Percentiles rank a stretch among this genome's conserved stretches.
phyloP scores from a whole-genome alignment of 441 rosid genomes.

The Pelargonium exstipulatum region DNA sequence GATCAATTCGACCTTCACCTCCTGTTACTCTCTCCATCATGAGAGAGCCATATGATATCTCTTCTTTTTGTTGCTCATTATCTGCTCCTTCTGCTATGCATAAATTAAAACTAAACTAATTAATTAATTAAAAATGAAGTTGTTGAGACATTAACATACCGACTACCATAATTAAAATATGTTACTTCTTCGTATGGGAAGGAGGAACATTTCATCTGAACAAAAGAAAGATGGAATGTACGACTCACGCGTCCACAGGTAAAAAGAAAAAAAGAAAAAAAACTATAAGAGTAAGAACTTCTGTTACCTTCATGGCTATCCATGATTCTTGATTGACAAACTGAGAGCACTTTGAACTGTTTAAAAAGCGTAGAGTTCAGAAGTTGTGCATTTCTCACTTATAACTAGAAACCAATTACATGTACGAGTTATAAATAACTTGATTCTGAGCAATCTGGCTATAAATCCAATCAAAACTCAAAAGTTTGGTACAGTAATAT shows the following conservation, averaged over 20 bases:
- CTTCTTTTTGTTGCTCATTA: slow-evolving; percentile 41
- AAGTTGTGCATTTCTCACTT: slow-evolving; percentile 8
- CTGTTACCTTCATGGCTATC: slow-evolving; percentile 54
- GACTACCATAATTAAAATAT: no score
- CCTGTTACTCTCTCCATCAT: slow-evolving; percentile 84
- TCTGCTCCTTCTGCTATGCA: slow-evolving; percentile 44
- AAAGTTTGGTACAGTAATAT: background rate
- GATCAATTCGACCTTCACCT: slow-evolving; percentile 76
- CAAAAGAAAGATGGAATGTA: background rate
- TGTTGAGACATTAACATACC: no score
- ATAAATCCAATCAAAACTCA: background rate
- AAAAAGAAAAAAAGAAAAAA: background rate
- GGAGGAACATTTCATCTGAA: background rate
- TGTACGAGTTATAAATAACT: no score
- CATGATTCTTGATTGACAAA: slow-evolving; percentile 58
- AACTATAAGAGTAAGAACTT: background rate
- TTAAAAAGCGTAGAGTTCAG: slow-evolving; percentile 17
- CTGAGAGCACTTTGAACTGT: slow-evolving; percentile 72
- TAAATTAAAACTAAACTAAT: background rate
- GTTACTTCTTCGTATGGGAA: no score
- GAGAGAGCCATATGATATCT: slow-evolving; percentile 59
- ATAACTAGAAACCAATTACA: no score
- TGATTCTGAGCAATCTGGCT: no score
- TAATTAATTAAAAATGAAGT: background rate
- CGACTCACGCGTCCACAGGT: background rate